phyloP scores from a whole-genome alignment of 78 protist species.

The Pigoraptor vietnamica region DNA sequence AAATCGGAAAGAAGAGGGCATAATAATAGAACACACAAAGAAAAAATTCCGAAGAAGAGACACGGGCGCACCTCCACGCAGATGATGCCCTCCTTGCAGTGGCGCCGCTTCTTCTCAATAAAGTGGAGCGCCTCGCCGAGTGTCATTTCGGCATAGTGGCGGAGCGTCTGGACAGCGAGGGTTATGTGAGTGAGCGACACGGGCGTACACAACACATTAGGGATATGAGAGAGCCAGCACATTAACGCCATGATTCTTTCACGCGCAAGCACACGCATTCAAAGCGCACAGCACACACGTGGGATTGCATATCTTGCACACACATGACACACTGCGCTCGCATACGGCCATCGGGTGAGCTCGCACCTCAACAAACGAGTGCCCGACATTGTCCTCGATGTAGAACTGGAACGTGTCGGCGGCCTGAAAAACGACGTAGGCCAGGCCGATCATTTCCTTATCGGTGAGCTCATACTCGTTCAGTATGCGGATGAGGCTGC shows the following conservation, averaged over 20 bases:
- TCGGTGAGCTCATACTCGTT: neutral
- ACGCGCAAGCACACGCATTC: neutral
- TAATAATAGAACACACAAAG: too few species aligned
- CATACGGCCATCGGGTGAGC: neutral
- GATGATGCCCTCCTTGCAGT: slow-evolving; percentile 10
- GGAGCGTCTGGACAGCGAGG: neutral
- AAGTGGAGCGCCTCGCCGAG: neutral
- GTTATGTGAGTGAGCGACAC: neutral
- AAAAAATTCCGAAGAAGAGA: too few species aligned
- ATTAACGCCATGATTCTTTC: too few species aligned
- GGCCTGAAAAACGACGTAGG: neutral
- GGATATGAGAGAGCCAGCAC: neutral
- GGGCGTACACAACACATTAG: neutral
- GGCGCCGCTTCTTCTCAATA: neutral
- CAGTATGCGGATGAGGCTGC: neutral
- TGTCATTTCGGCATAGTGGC: neutral
- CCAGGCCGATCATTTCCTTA: neutral
- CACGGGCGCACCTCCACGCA: neutral
- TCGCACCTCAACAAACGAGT: neutral
- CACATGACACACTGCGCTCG: neutral
- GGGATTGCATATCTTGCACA: neutral
- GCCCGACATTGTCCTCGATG: neutral
- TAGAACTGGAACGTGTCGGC: neutral
- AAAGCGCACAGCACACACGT: too few species aligned
- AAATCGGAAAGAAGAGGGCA: neutral